Evolutionary conservation across 306 rosid genomes (phyloP).

Genomic region (Lathyrus oleraceus): DNA sequence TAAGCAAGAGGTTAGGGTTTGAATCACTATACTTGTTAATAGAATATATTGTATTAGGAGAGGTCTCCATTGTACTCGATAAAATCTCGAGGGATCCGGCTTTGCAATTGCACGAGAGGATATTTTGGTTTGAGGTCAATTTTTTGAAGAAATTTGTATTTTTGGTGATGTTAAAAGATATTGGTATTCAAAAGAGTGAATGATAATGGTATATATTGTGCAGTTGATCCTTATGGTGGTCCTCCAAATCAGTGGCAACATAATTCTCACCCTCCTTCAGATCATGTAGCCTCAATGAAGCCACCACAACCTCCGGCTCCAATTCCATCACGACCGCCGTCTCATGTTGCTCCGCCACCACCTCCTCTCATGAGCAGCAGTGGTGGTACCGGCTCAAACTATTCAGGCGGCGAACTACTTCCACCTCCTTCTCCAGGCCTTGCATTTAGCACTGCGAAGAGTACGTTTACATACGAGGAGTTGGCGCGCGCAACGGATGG

Average conservation of each 20-base stretch:
- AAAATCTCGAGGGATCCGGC: background rate
- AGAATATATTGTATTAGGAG: background rate
- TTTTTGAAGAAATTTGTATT: conserved; percentile 17
- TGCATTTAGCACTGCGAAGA: conserved; percentile 64
- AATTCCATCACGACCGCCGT: conserved; percentile 59
- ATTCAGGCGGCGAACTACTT: conserved; percentile 70
- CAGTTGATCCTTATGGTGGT: conserved; percentile 68
- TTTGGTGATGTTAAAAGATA: background rate
- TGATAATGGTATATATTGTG: conserved; percentile 34
- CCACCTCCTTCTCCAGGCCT: conserved; percentile 79
- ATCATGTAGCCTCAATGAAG: conserved; percentile 40
- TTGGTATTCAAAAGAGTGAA: no score
- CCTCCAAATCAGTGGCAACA: conserved; percentile 65
- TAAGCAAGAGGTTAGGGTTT: background rate
- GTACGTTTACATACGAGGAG: conserved; percentile 78
- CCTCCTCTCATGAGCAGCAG: conserved; percentile 68
- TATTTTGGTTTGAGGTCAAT: background rate
- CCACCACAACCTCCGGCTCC: conserved; percentile 69
- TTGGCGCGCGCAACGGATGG: conserved; percentile 91
- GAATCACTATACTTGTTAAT: background rate
- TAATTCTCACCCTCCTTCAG: conserved; percentile 70
- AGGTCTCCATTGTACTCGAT: background rate
- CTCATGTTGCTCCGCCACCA: conserved; percentile 45
- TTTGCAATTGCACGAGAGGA: background rate
- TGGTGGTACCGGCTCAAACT: conserved; percentile 88